Conservation (phyloP, 345 rosid genomes). For the Bruguiera parviflora region DNA sequence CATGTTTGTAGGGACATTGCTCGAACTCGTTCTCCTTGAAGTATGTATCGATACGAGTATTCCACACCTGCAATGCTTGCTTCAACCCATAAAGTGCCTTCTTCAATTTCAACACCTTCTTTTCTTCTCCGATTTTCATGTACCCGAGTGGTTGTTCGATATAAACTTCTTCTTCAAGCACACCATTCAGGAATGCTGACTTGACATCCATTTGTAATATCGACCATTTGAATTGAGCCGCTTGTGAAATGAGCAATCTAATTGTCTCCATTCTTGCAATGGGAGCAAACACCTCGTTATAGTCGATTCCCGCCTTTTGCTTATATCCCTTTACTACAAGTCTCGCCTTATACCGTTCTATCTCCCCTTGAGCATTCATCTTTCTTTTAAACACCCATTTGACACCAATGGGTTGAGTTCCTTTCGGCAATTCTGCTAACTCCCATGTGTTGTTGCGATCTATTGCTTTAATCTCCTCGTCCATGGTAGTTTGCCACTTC, state of each 20-base stretch:
- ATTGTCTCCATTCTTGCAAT: not conserved
- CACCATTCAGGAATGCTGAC: not conserved
- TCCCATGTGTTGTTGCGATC: constrained; percentile 6
- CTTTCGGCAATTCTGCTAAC: not conserved
- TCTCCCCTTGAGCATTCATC: not conserved
- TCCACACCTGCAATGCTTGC: no score
- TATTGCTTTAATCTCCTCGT: constrained; percentile 7
- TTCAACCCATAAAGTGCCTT: no score
- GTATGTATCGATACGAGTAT: not conserved
- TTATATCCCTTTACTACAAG: constrained; percentile 10
- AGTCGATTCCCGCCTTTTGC: not conserved
- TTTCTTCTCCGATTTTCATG: no score
- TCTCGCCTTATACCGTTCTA: not conserved
- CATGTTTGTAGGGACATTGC: not conserved
- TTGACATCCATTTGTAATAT: not conserved
- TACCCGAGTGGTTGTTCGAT: no score
- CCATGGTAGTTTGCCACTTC: constrained; percentile 6
- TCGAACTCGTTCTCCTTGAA: not conserved
- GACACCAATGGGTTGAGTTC: not conserved
- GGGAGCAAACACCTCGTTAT: not conserved
- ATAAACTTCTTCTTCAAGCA: no score
- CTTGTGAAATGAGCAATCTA: not conserved
- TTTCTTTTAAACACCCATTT: not conserved
- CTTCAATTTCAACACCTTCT: no score
- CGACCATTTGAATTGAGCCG: not conserved